Evolutionary conservation across 768 basidiomycete species (phyloP).

Genomic region (Pilatotrama ljubarskyi): DNA sequence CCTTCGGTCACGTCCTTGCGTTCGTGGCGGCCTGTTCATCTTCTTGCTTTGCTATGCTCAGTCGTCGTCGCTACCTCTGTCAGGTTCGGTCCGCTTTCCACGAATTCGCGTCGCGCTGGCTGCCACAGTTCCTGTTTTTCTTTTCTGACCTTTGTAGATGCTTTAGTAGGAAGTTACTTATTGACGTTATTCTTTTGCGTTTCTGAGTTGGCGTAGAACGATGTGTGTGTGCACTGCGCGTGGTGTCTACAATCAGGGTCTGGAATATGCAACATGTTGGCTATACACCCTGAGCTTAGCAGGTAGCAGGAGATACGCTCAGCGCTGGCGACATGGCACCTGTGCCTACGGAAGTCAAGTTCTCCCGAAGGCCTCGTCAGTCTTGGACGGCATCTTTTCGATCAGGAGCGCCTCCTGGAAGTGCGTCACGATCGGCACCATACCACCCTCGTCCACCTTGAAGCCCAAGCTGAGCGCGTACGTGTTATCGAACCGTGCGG

Average conservation of each 20-base stretch:
- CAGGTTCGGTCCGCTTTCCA: background rate
- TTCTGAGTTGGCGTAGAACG: background rate
- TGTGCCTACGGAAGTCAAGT: too few relatives aligned
- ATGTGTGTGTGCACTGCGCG: background rate
- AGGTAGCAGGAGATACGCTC: too few relatives aligned
- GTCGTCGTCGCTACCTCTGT: background rate
- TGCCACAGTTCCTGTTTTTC: slow-evolving; percentile 3
- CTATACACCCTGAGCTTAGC: background rate
- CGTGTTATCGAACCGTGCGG: slow-evolving; percentile 45
- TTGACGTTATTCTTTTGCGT: background rate
- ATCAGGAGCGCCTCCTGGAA: slow-evolving; percentile 38
- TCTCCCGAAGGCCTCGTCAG: too few relatives aligned
- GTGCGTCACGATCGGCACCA: slow-evolving; percentile 43
- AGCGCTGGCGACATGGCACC: too few relatives aligned
- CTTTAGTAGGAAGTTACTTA: slow-evolving; percentile 2
- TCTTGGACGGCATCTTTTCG: too few relatives aligned
- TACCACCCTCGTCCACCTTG: slow-evolving; percentile 45
- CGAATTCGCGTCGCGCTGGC: slow-evolving; percentile 8
- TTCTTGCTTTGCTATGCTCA: background rate
- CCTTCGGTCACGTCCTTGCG: background rate
- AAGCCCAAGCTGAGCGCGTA: slow-evolving; percentile 47
- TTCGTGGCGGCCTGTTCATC: background rate
- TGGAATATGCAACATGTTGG: slow-evolving; percentile 4
- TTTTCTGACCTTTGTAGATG: background rate
- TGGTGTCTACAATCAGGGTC: background rate